Evolutionary conservation across 768 basidiomycete species (phyloP), one percentile per base, ranked within the genome.

Genomic region (Butyriboletus loyo): DNA sequence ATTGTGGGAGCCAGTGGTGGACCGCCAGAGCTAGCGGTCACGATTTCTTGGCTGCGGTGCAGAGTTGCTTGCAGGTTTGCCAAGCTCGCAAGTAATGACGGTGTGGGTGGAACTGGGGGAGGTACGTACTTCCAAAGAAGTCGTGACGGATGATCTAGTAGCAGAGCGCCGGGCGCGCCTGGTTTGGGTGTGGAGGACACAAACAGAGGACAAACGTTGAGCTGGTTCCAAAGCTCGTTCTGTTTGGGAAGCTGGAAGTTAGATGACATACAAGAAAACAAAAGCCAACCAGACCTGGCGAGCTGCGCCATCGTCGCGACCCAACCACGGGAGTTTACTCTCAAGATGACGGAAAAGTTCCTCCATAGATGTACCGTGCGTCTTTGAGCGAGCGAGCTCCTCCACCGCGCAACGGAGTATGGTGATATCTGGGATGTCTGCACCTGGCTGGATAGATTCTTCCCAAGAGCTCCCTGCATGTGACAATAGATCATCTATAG

Each of bases 331-430:
- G 21, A 88, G 66, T 59, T 81, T 77, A 17, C 68, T 72, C 60
- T 85, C 83, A 41, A 89, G 68, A 51, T 77, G 67, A 27, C 67
- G 71, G 61, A 88, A 87, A 3, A 90, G 62, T 28, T 83, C 82
- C 22, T 84, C 79, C 0, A 84, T 79, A 1, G 77, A 79, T 21
- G 80, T 75, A 35, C 73, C 69, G 27, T 73, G 67, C 7, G 53
- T 39, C 43, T 73, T 74, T 21, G 66, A 71, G 58, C 59, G 73
- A 48, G 60, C 66, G 52, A 76, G 72, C 42, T 84, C 84, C 28
- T 73, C 69, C 37, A 89, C 70, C 3, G 77, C 83, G 59, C 84
- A 87, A 9, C 88, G 81, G 34, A 90, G 72, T 7, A 89, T 67
- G 1, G 84, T 82, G 5, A 82, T 55, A 9, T 75, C 71, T 2